phyloP scores from a whole-genome alignment of 768 basidiomycete species.

The Macrolepiota albuminosa region DNA sequence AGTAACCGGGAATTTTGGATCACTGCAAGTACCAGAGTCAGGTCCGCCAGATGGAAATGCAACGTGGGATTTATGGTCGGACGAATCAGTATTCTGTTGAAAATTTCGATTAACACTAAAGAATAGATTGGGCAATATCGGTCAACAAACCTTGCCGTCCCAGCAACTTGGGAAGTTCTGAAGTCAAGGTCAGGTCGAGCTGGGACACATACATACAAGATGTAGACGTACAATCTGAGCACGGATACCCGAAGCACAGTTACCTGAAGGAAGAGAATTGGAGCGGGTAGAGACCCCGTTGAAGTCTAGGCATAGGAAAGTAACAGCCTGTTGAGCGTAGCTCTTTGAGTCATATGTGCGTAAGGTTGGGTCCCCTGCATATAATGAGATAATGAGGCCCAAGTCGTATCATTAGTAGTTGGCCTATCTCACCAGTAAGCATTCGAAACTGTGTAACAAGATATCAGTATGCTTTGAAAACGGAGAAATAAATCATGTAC shows the following conservation, averaged over 20 bases:
- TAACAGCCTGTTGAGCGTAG: conserved; percentile 42
- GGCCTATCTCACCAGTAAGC: conserved; percentile 36
- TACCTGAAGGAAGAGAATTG: conserved; percentile 32
- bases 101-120: background rate
- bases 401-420: background rate
- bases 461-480: background rate
- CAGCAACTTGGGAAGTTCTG: conserved; percentile 54
- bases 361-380: conserved; percentile 34
- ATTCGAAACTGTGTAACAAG: conserved; percentile 41
- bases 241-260: conserved; percentile 44
- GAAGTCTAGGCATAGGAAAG: conserved; percentile 46
- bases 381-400: background rate
- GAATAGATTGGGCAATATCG: background rate
- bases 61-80: conserved; percentile 50
- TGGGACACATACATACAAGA: background rate
- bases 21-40: conserved; percentile 43
- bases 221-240: conserved; percentile 42
- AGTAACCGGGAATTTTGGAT: conserved; percentile 39
- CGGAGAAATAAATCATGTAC: conserved; percentile 24
- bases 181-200: background rate
- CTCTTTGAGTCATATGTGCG: conserved; percentile 42
- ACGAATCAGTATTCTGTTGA: conserved; percentile 38
- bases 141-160: conserved; percentile 42
- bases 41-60: conserved; percentile 41
- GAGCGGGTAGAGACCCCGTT: conserved; percentile 32